Conservation (phyloP, 1,284 basidiomycete species). For the Ceratobasidium sp. region DNA sequence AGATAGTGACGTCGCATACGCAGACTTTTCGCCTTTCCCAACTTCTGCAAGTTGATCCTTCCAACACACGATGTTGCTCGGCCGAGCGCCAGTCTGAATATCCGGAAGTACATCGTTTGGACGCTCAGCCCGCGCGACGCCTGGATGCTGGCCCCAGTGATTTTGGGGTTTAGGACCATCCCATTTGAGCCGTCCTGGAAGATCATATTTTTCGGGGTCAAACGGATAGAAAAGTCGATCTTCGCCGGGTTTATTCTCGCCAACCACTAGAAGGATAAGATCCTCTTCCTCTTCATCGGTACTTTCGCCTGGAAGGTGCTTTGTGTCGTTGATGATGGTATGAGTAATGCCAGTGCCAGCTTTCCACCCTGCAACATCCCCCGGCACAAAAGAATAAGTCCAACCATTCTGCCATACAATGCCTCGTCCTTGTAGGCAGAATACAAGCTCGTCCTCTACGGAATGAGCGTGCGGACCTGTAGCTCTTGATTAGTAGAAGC, state of each 20-base stretch:
- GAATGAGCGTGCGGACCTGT: conserved; percentile 47
- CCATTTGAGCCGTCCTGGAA: conserved; percentile 39
- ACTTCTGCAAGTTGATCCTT: conserved; percentile 46
- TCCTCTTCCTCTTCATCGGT: conserved; percentile 48
- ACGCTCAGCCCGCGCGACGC: conserved; percentile 46
- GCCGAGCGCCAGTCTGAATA: conserved; percentile 46
- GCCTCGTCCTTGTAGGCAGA: conserved; percentile 50
- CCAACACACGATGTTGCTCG: conserved; percentile 50
- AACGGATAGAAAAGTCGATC: conserved; percentile 49
- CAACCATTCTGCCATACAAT: conserved; percentile 52
- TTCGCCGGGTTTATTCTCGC: conserved; percentile 47
- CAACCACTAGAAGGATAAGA: conserved; percentile 49
- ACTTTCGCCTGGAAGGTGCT: conserved; percentile 41
- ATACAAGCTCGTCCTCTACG: conserved; percentile 48
- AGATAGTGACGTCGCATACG: conserved; percentile 50
- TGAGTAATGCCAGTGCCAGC: conserved; percentile 51
- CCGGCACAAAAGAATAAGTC: conserved; percentile 50
- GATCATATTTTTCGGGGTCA: conserved; percentile 39
- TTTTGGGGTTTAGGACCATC: conserved; percentile 48
- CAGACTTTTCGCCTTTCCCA: conserved; percentile 50
- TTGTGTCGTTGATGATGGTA: conserved; percentile 51
- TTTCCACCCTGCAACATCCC: conserved; percentile 51
- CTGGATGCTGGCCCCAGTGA: conserved; percentile 51
- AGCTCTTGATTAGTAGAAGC: not conserved
- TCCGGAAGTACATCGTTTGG: conserved; percentile 46